Conservation (phyloP, 2,329 filamentous ascomycete species). For the Beauveria asiatica region DNA sequence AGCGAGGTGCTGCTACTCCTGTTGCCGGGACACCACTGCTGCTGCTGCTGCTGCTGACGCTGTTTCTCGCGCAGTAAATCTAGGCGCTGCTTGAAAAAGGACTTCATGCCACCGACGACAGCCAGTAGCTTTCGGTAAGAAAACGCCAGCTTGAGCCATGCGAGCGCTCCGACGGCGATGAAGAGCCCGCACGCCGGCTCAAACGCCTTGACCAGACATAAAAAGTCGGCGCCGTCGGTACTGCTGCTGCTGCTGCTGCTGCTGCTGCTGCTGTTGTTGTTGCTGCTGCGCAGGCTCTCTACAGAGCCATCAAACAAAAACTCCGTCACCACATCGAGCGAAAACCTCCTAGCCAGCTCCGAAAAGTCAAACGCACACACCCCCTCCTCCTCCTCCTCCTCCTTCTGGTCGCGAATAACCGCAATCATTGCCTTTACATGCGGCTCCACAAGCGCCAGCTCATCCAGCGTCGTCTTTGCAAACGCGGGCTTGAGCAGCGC, state of each 20-base stretch:
- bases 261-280: not conserved
- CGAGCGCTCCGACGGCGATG: slow-evolving; percentile 3
- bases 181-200: slow-evolving; percentile 7
- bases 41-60: not conserved
- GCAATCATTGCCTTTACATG: not conserved
- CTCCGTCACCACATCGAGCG: slow-evolving; percentile 9
- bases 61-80: slow-evolving; percentile 5
- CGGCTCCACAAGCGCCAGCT: slow-evolving; percentile 3
- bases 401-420: not conserved
- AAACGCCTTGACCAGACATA: slow-evolving; percentile 2
- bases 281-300: not conserved
- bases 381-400: no score
- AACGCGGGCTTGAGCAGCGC: slow-evolving; percentile 4
- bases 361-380: slow-evolving; percentile 3
- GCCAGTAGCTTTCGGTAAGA: not conserved
- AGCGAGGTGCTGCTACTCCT: not conserved
- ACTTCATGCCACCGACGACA: slow-evolving; percentile 7
- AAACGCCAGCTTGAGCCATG: slow-evolving; percentile 1
- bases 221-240: not conserved
- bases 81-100: slow-evolving; percentile 6
- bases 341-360: slow-evolving; percentile 1
- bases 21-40: not conserved
- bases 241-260: not conserved
- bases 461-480: slow-evolving; percentile 3
- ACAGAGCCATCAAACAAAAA: slow-evolving; percentile 8